Percentiles rank a stretch among this genome's conserved stretches.
Conservation (phyloP, 768 basidiomycete species). For the Crepidotus variabilis region DNA sequence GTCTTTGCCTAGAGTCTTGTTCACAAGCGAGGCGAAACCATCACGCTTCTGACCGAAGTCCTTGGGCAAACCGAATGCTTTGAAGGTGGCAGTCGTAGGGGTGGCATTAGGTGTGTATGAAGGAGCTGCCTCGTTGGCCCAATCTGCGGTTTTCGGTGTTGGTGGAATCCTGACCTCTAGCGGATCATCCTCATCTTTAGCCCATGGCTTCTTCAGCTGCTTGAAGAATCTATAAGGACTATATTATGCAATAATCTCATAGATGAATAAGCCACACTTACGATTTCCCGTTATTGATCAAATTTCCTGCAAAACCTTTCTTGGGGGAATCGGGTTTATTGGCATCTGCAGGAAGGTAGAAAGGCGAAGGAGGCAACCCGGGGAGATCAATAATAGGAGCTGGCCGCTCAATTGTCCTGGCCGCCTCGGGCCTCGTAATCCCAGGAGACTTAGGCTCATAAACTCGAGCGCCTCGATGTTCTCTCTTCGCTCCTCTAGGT, state of each 20-base stretch:
- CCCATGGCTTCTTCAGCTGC: slow-evolving; percentile 17
- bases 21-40: slow-evolving; percentile 6
- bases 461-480: slow-evolving; percentile 18
- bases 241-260: background rate
- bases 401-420: slow-evolving; percentile 19
- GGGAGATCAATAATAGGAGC: slow-evolving; percentile 20
- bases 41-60: slow-evolving; percentile 3
- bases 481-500: slow-evolving; percentile 6
- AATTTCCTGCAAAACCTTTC: slow-evolving; percentile 13
- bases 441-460: slow-evolving; percentile 17
- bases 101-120: slow-evolving; percentile 11
- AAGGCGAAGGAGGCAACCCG: slow-evolving; percentile 17
- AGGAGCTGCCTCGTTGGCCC: slow-evolving; percentile 7
- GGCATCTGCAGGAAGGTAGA: slow-evolving; percentile 15
- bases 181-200: slow-evolving; percentile 12
- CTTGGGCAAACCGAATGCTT: background rate
- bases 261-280: background rate
- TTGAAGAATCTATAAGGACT: slow-evolving; percentile 2
- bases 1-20: slow-evolving; percentile 3
- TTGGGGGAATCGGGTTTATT: slow-evolving; percentile 8
- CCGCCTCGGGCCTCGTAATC: slow-evolving; percentile 10
- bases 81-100: slow-evolving; percentile 3
- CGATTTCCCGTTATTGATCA: slow-evolving; percentile 13
- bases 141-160: slow-evolving; percentile 19
- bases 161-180: slow-evolving; percentile 17